Evolutionary conservation across 1,284 basidiomycete species (phyloP), one percentile per base, ranked within the genome.

Genomic region (Vanrija sp.): DNA sequence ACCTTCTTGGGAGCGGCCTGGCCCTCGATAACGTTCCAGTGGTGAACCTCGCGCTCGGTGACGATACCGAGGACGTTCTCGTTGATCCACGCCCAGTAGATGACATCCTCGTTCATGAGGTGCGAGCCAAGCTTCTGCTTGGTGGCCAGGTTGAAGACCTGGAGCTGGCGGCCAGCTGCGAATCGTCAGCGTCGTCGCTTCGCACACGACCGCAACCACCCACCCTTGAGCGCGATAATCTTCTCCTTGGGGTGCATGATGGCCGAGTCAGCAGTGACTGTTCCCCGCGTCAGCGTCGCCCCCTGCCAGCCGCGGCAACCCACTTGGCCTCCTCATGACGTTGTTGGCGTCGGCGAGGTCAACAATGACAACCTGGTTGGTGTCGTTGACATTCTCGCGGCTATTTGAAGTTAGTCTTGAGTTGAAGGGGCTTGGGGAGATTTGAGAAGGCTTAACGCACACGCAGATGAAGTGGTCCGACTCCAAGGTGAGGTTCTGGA

Each of bases 11-110:
- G 75, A 23, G 65, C 61, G n/a, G 68, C 57, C 52, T 72, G 62
- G 47, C 71, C 72, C 37, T 69, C 71, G 47, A 68, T 72, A 60
- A 79, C 87, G 59, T 86, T 82, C 95, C 95, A 98, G 77, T 98
- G 95, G 77, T 84, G 93, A 38, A 98, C 96, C 15, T 93, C 83
- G 2, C 87, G 84, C 59, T 97, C 93, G 36, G 95, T 98, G 71
- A 98, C 96, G 78, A 98, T 84, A 68, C 95, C 96, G 59, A 99
- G 86, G 20, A 87, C 89, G 18, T 86, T 84, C 64, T 91, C 86
- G 56, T 85, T 89, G 55, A 98, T 85, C 96, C 96, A 99, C 73
- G 95, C 97, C 96, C 96, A 99, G 78, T 97, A 99, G 41, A 89
- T 85, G 57, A 98, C 84, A 68, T 98, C 96, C 74, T 98, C 93